Conservation (phyloP, 805 yeast species). For the Pichia exigua region DNA sequence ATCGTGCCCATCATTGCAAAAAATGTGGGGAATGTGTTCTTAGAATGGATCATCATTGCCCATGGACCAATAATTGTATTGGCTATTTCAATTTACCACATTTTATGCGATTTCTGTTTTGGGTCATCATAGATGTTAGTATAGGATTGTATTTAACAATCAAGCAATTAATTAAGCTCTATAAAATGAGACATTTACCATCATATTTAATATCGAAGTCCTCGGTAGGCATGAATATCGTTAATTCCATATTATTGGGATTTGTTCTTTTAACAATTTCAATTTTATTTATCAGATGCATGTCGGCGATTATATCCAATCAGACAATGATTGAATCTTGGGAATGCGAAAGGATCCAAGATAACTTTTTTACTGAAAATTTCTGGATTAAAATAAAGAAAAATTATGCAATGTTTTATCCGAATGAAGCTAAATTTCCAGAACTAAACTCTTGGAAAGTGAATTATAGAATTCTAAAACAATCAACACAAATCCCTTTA, state of each 20-base stretch:
- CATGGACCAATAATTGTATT: constrained; percentile 90
- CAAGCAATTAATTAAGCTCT: constrained; percentile 36
- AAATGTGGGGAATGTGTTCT: constrained; percentile 69
- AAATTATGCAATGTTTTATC: constrained; percentile 36
- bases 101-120: constrained; percentile 64
- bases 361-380: constrained; percentile 49
- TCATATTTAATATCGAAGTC: constrained; percentile 42
- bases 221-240: constrained; percentile 48
- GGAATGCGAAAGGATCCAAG: constrained; percentile 79
- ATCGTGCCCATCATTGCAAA: constrained; percentile 80
- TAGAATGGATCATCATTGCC: constrained; percentile 90
- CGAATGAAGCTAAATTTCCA: constrained; percentile 29
- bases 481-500: constrained; percentile 18
- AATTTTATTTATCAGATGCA: constrained; percentile 53
- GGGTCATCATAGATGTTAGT: constrained; percentile 51
- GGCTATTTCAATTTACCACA: constrained; percentile 75
- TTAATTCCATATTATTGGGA: constrained; percentile 45
- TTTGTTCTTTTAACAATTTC: constrained; percentile 57
- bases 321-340: constrained; percentile 87
- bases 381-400: constrained; percentile 43
- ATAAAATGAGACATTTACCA: constrained; percentile 44
- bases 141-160: constrained; percentile 37
- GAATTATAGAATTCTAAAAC: constrained; percentile 16
- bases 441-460: constrained; percentile 39
- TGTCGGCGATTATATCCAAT: constrained; percentile 51